Evolutionary conservation across 495 filamentous ascomycete genomes (phyloP), one percentile per base, ranked within the genome.

Genomic region (Aspergillus sclerotiicarbonarius): DNA sequence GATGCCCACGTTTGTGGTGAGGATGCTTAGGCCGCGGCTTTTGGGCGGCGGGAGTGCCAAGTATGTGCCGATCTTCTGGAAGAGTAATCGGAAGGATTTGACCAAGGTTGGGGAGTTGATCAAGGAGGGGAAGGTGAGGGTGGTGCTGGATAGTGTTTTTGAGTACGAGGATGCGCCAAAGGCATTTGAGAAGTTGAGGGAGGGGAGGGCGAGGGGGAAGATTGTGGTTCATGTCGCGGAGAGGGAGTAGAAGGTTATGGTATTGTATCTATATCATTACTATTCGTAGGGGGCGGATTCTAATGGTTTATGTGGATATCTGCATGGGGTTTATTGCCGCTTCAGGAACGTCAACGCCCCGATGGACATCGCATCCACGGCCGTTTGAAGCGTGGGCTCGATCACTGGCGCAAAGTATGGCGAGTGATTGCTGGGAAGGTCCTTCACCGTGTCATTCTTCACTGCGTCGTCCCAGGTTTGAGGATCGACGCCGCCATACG

Each of bases 31-130:
- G 60, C 89, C 89, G 4, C 64, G 74, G 0, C 78, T 84, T 31
- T 62, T 91, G 15, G 88, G 89, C 4, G 89, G 89, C 31, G 85
- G 86, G 12, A 81, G 83, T 70, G 73, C 84, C 53, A 76, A 74
- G 54, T 84, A 76, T 62, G 64, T 76, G 25, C 62, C 81, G 33
- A 63, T 84, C 0, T 51, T 72, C 21, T 66, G 72, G 19, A 70
- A 75, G 56, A 73, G 69, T 35, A 71, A 66, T 0, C 61, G 64
- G 18, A 74, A 81, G 21, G 73, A 88, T 39, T 70, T 86, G 6
- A 70, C 62, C 4, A 67, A 82, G 64, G 77, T 92, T 59, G 85
- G 69, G 0, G 68, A 75, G 41, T 85, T 83, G 82, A 72, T 91
- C 62, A 61, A 73, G 50, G 76, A 86, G 51, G 86, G 87, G 2